Percentiles rank a stretch among this genome's conserved stretches.
Conservation (phyloP, 805 yeast species). For the Teunomyces aglyptinius region DNA sequence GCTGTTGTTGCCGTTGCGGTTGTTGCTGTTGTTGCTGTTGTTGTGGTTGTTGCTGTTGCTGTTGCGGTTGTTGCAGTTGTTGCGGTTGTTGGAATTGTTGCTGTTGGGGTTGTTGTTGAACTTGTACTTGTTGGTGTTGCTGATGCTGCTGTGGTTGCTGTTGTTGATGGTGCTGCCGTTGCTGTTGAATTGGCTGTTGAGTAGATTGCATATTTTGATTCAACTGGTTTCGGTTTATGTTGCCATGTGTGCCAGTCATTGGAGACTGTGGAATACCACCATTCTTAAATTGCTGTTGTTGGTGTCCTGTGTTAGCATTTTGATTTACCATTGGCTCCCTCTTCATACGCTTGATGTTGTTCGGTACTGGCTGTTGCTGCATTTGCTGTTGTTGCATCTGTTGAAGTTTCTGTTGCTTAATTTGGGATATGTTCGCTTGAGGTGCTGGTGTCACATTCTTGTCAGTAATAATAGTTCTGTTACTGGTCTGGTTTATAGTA, state of each 20-base stretch:
- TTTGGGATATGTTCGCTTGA: conserved; percentile 14
- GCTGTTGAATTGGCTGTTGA: conserved; percentile 19
- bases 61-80: conserved; percentile 4
- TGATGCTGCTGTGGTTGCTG: conserved; percentile 12
- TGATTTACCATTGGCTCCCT: background rate
- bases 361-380: background rate
- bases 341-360: background rate
- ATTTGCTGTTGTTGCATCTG: conserved; percentile 23
- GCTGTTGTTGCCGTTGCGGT: conserved; percentile 17
- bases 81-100: conserved; percentile 8
- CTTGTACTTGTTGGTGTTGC: conserved; percentile 14
- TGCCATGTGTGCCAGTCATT: background rate
- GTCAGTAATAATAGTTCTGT: conserved; percentile 30
- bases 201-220: conserved; percentile 1
- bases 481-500: conserved; percentile 29
- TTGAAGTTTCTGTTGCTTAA: conserved; percentile 18
- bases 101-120: conserved; percentile 19
- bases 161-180: conserved; percentile 16
- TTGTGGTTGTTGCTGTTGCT: conserved; percentile 13
- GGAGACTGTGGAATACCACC: background rate
- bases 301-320: background rate
- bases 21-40: conserved; percentile 20
- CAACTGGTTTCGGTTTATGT: background rate
- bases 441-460: conserved; percentile 21
- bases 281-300: conserved; percentile 3